phyloP scores from a whole-genome alignment of 768 basidiomycete genomes.

The Podaxis carcinomalis region DNA sequence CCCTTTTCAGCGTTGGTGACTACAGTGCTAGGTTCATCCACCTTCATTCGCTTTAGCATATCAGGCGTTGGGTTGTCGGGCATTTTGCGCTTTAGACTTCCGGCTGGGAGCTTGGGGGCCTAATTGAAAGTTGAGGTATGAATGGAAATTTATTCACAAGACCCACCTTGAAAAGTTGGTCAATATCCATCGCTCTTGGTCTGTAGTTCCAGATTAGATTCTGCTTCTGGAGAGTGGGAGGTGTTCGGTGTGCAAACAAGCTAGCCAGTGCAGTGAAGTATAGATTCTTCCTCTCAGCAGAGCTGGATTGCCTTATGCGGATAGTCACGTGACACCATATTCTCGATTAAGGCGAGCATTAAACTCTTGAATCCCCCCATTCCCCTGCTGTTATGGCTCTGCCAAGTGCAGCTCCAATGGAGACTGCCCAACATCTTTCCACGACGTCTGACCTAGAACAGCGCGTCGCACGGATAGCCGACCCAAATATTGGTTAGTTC shows the following conservation, averaged over 20 bases:
- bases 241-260: no score
- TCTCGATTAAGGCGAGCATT: slow-evolving; percentile 9
- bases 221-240: not conserved
- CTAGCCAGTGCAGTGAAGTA: no score
- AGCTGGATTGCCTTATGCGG: slow-evolving; percentile 3
- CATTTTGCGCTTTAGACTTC: slow-evolving; percentile 69
- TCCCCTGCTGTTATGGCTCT: slow-evolving; percentile 18
- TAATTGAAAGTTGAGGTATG: slow-evolving; percentile 18
- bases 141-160: not conserved
- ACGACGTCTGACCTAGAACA: slow-evolving; percentile 59
- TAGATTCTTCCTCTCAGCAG: not conserved
- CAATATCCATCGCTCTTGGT: slow-evolving; percentile 39
- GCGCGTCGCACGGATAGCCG: slow-evolving; percentile 68
- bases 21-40: slow-evolving; percentile 35
- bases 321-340: slow-evolving; percentile 5
- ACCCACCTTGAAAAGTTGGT: slow-evolving; percentile 47
- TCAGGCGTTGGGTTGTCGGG: slow-evolving; percentile 75
- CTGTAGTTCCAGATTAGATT: not conserved
- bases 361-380: not conserved
- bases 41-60: slow-evolving; percentile 75
- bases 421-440: slow-evolving; percentile 28
- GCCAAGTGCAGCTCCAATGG: slow-evolving; percentile 31
- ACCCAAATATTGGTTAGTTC: slow-evolving; percentile 63
- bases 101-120: slow-evolving; percentile 64
- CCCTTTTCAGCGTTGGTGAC: slow-evolving; percentile 12